Base-by-base conservation (phyloP, 1,284 basidiomycete genomes). In the Macrocystidia cucumis region DNA sequence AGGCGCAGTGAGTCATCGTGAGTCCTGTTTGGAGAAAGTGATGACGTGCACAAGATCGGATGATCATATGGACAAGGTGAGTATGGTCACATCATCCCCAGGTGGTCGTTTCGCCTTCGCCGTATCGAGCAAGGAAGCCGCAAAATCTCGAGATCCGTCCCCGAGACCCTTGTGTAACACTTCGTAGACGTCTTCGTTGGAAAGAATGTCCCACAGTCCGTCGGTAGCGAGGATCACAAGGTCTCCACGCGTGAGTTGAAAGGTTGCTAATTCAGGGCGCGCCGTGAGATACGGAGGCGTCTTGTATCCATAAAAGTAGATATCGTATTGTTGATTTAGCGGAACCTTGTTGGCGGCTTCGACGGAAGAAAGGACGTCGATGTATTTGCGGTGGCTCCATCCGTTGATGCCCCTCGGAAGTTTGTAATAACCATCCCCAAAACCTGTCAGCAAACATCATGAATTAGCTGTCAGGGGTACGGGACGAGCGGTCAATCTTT, bases 351-450 rank as follows among this genome's bases (percentile, higher is more conserved):
- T 46, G 12, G 38, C 40, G 14, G 46, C 40, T 44, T 60, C 57
- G 25, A 56, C 43, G 2, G 47, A 42, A 11, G 57, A 60, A 16
- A 59, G 44, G 14, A 49, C 45, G 25, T 57, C 47, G 33, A 62
- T 51, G 24, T 57, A 56, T 39, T 46, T 48, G 31, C 46, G 49
- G 44, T 59, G 56, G 35, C 47, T 41, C 40, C 41, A 41, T 9
- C 52, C 51, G 13, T 54, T 42, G 18, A 45, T 32, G 3, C 54
- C 51, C 14, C 40, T 34, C 16, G 57, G 51, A 16, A 61, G 48
- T 37, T 59, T 62, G 44, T 56, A 59, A 41, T 55, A 56, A 14
- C 52, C 58, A 32, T 61, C 57, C 9, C 56, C 57, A 40, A 61
- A 59, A 3, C 57, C 59, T 60, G 32, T 9, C 5, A 16, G 16